Evolutionary conservation across 352 stramenopile species (phyloP), one percentile per base, ranked within the genome.

Genomic region (Phytophthora cactorum): DNA sequence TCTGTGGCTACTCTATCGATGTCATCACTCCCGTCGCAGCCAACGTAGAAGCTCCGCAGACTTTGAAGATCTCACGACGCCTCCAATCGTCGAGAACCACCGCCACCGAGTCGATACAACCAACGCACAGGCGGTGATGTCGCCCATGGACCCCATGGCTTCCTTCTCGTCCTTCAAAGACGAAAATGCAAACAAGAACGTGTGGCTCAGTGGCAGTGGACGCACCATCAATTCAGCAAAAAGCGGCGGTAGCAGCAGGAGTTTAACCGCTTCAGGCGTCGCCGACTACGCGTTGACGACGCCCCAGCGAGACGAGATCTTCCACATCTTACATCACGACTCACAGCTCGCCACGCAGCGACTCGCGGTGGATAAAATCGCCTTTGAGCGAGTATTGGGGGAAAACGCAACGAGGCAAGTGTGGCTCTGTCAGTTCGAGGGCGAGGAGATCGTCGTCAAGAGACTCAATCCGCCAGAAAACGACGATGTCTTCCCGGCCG

Each of bases 331-430:
- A 32, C 58, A 78, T 4, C 52, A 68, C 14, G 66, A 81, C 46
- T 6, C 74, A 14, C 59, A 63, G n/a, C 47, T 81, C 2, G 68
- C 74, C 5, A 66, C 56, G 4, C 59, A 59, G n/a, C 54, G 74
- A 12, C 52, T 81, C 11, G 67, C 74, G 27, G 74, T 75, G 67
- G 70, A 77, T 47, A 81, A 81, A 51, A 78, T 81, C 63, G 74
- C 70, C 49, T 77, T 81, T 34, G 74, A 79, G 27, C 53, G 59
- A 0, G 50, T 74, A 11, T 39, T 77, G 38, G 65, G 39, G 5
- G 52, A 65, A 47, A 68, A 15, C 6, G 6, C 55, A 6, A 71
- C 69, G 10, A 32, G 63, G 3, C 53, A 66, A n/a, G 39, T 71
- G 29, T 81, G 66, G 66, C 59, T 81, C 1, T 77, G 70, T 28